These are phyloP conservation scores for Boletus coccyginus DNA, from an alignment of 768 basidiomycete genomes.

Conservation along the genomic window DNA sequence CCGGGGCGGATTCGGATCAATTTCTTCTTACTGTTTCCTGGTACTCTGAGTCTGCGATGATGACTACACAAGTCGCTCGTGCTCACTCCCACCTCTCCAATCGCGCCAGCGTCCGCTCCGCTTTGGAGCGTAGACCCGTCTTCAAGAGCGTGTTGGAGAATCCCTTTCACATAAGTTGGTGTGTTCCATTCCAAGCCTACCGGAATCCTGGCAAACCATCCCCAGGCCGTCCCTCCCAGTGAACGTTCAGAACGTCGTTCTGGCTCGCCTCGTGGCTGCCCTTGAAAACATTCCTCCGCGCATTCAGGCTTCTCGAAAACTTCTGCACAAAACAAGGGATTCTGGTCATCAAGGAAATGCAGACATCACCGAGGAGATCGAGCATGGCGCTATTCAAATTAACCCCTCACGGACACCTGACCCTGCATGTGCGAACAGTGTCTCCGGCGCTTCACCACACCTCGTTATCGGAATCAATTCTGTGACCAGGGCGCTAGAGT, in stretches of 20 bases:
- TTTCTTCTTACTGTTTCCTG: too few relatives aligned
- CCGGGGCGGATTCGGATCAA: too few relatives aligned
- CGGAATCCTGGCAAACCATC: neutral
- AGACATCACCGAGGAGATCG: conserved; percentile 27
- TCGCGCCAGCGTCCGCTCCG: conserved; percentile 48
- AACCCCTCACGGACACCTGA: neutral
- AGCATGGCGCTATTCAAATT: neutral
- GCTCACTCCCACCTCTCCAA: conserved; percentile 60
- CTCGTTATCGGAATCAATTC: conserved; percentile 72
- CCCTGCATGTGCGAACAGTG: neutral
- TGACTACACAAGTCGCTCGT: conserved; percentile 51
- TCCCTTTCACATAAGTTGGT: conserved; percentile 73
- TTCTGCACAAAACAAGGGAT: neutral
- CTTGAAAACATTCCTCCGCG: conserved; percentile 48
- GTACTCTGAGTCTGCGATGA: too few relatives aligned
- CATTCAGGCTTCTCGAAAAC: conserved; percentile 22
- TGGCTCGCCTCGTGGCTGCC: conserved; percentile 49
- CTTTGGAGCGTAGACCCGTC: conserved; percentile 54
- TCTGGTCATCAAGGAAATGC: conserved; percentile 10
- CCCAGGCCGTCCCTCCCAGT: conserved; percentile 60
- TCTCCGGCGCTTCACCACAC: conserved; percentile 30
- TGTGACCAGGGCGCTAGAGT: conserved; percentile 73
- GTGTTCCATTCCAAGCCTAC: conserved; percentile 12
- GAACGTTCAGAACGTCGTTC: conserved; percentile 59
- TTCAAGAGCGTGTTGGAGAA: conserved; percentile 73